phyloP scores from a whole-genome alignment of 2,329 filamentous ascomycete species.

The Coleophoma cylindrospora region DNA sequence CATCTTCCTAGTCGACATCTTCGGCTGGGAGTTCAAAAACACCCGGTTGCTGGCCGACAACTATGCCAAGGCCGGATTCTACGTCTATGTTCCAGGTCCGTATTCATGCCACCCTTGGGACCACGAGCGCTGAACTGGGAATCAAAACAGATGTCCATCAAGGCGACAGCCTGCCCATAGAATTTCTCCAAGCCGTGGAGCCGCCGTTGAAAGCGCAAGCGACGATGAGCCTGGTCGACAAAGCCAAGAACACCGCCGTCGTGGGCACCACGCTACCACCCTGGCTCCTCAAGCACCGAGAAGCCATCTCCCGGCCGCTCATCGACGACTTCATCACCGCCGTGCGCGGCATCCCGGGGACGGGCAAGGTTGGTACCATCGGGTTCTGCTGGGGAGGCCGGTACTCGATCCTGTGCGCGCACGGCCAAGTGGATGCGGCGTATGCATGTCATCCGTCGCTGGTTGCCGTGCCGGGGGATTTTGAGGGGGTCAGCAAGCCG shows the following conservation, averaged over 20 bases:
- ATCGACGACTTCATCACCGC: constrained; percentile 36
- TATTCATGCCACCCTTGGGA: background rate
- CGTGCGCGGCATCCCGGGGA: constrained; percentile 31
- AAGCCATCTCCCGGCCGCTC: constrained; percentile 34
- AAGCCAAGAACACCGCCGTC: constrained; percentile 33
- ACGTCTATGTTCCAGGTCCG: constrained; percentile 35
- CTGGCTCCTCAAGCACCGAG: constrained; percentile 37
- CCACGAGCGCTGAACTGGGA: background rate
- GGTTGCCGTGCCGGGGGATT: constrained; percentile 35
- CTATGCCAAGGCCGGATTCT: constrained; percentile 38
- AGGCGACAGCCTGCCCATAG: constrained; percentile 32
- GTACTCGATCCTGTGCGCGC: constrained; percentile 41
- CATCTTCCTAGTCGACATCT: constrained; percentile 42
- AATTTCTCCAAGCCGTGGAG: constrained; percentile 35
- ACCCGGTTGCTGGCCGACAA: constrained; percentile 39
- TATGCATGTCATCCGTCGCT: constrained; percentile 36
- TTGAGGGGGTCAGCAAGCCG: constrained; percentile 32
- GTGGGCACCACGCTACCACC: constrained; percentile 34
- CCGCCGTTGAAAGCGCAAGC: constrained; percentile 34
- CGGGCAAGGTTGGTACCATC: constrained; percentile 41
- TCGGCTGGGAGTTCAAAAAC: constrained; percentile 42
- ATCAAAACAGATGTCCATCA: constrained; percentile 30
- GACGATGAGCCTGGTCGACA: constrained; percentile 29
- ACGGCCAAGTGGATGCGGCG: constrained; percentile 33
- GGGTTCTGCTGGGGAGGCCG: constrained; percentile 61